A percentile compares a stretch with the other conserved stretches of the same genome.
Conservation (phyloP, 768 basidiomycete genomes). For the Favolaschia claudopus region DNA sequence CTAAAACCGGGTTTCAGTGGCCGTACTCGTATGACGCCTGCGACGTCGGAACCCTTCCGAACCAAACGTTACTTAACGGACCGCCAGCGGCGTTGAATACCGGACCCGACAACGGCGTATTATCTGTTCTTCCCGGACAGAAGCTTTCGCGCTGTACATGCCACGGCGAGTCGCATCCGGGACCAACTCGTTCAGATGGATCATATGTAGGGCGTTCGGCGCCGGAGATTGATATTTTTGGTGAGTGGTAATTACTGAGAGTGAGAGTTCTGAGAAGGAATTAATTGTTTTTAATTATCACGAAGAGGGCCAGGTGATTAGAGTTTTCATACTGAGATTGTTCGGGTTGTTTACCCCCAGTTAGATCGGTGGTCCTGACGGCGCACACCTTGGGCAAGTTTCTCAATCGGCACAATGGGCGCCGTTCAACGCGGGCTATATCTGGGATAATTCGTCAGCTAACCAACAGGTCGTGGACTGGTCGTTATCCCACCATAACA, state of each 20-base stretch:
- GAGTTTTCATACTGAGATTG: too few relatives aligned
- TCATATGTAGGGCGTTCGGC: constrained; percentile 82
- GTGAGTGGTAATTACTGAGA: constrained; percentile 41
- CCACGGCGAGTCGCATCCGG: constrained; percentile 86
- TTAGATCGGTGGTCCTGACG: neutral
- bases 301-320: constrained; percentile 58
- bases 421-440: constrained; percentile 54
- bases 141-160: constrained; percentile 91
- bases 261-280: neutral
- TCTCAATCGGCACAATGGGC: constrained; percentile 86
- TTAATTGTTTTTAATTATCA: neutral
- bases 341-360: neutral
- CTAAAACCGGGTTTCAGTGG: constrained; percentile 53
- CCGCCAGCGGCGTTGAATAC: constrained; percentile 65
- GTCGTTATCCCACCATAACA: constrained; percentile 59
- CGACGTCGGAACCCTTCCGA: constrained; percentile 88
- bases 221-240: constrained; percentile 92
- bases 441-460: constrained; percentile 69
- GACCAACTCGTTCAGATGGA: constrained; percentile 81
- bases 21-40: constrained; percentile 84
- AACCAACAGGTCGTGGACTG: constrained; percentile 64
- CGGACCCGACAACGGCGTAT: constrained; percentile 62
- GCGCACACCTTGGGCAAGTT: constrained; percentile 48
- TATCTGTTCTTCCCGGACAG: constrained; percentile 91
- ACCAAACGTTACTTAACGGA: constrained; percentile 76